phyloP scores from a whole-genome alignment of 1,284 basidiomycete genomes.

The Cystobasidiaceae sp. region DNA sequence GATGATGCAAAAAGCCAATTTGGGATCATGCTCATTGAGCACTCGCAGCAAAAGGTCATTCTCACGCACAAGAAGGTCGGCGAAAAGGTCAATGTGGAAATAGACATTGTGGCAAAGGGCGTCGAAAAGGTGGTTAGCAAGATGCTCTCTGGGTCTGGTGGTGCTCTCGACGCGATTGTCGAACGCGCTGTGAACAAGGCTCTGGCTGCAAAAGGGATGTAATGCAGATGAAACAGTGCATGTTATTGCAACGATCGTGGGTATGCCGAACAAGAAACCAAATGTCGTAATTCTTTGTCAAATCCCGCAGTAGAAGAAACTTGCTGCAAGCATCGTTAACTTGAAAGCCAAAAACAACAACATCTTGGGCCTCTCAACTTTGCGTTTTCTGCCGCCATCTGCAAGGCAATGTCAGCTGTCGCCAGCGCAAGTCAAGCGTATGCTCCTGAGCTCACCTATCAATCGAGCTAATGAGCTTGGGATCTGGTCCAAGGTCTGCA shows the following conservation, averaged over 20 bases:
- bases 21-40: slow-evolving; percentile 89
- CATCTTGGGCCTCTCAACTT: too few species aligned
- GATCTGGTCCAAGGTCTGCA: slow-evolving; percentile 5
- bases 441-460: slow-evolving; percentile 4
- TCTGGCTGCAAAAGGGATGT: slow-evolving; percentile 7
- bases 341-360: too few species aligned
- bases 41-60: slow-evolving; percentile 85
- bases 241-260: too few species aligned
- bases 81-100: slow-evolving; percentile 86
- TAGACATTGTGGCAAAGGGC: slow-evolving; percentile 85
- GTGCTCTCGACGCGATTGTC: slow-evolving; percentile 1
- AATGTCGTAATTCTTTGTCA: too few species aligned
- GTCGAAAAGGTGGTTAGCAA: slow-evolving; percentile 73
- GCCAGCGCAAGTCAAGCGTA: not conserved
- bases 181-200: slow-evolving; percentile 20
- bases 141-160: slow-evolving; percentile 58
- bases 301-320: too few species aligned
- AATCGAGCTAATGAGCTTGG: slow-evolving; percentile 13
- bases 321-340: too few species aligned
- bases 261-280: too few species aligned
- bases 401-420: not conserved
- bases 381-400: slow-evolving; percentile 25
- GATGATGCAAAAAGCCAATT: slow-evolving; percentile 67
- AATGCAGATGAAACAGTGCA: too few species aligned
- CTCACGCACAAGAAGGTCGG: slow-evolving; percentile 70